Conservation (phyloP, 345 rosid species). For the Tarenaya hassleriana region DNA sequence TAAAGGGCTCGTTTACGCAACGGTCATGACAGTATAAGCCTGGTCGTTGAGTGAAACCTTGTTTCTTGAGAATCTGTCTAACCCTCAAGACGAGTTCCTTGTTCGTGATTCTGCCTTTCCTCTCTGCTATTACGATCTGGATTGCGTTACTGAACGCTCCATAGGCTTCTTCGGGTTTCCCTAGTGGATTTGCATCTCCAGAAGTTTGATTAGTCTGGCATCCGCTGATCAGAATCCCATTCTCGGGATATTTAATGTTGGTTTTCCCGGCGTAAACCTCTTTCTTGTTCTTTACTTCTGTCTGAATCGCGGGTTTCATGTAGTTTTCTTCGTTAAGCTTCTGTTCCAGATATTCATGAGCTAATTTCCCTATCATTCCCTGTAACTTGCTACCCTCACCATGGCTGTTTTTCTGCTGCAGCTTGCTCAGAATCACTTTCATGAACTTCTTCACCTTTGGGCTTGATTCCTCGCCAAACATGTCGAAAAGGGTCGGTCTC, state of each 20-base stretch:
- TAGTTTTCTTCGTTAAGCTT: conserved; percentile 72
- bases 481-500: conserved; percentile 75
- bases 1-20: conserved; percentile 20
- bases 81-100: conserved; percentile 52
- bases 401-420: conserved; percentile 29
- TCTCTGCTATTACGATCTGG: conserved; percentile 48
- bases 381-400: conserved; percentile 47
- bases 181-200: conserved; percentile 78
- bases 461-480: conserved; percentile 84
- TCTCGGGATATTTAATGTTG: conserved; percentile 53
- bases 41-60: conserved; percentile 84
- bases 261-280: conserved; percentile 71
- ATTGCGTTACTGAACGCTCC: conserved; percentile 93
- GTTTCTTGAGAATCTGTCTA: conserved; percentile 52
- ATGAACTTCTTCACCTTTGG: conserved; percentile 94
- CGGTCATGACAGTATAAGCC: conserved; percentile 75
- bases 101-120: conserved; percentile 49
- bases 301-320: conserved; percentile 62
- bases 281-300: conserved; percentile 51
- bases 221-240: conserved; percentile 80
- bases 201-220: conserved; percentile 94
- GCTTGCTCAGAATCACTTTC: conserved; percentile 52
- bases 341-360: conserved; percentile 76
- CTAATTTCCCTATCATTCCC: conserved; percentile 62
- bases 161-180: conserved; percentile 52